A percentile compares a stretch with the other conserved stretches of the same genome.
Conservation (phyloP, 164 flowering plant genomes). For the Chimonanthus praecox region DNA sequence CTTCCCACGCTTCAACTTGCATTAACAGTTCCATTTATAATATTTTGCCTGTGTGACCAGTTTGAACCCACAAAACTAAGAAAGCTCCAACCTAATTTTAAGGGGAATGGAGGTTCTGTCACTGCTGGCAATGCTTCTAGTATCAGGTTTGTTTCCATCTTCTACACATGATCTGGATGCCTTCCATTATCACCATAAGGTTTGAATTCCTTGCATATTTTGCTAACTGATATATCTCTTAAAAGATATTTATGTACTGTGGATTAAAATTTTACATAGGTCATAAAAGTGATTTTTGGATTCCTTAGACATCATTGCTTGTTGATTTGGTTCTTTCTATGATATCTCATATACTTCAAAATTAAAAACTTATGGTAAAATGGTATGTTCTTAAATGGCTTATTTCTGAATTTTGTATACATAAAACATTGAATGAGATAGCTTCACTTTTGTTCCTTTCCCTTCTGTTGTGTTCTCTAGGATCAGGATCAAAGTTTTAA, state of each 20-base stretch:
- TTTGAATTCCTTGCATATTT: neutral
- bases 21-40: neutral
- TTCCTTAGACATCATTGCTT: neutral
- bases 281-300: neutral
- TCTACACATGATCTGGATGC: too few species aligned
- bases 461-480: neutral
- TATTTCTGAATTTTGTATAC: neutral
- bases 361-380: neutral
- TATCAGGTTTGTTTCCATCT: constrained; percentile 50
- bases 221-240: neutral
- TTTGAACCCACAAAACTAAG: constrained; percentile 81
- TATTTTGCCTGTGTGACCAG: constrained; percentile 27
- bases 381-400: neutral
- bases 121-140: constrained; percentile 98
- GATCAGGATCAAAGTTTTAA: neutral
- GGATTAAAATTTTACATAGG: too few species aligned
- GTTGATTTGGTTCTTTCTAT: neutral
- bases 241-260: neutral
- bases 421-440: neutral
- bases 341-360: neutral
- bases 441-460: neutral
- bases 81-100: constrained; percentile 90
- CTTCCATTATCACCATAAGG: neutral
- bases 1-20: neutral
- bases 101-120: constrained; percentile 76